Evolutionary conservation across 305 asterid species (phyloP), one percentile per base, ranked within the genome.

Genomic region (Solanum hybrid): DNA sequence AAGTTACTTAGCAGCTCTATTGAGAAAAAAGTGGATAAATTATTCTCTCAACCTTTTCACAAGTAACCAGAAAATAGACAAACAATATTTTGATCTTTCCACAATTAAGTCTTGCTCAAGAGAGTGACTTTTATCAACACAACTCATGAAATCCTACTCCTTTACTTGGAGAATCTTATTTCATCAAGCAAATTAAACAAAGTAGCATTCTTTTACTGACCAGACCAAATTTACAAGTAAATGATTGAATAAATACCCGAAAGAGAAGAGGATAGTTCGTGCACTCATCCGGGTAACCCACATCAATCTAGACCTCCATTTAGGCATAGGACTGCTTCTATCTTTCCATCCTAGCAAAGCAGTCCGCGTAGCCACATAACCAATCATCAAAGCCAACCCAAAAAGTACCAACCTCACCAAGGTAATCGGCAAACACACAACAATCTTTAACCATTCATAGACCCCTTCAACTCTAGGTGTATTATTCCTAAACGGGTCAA

Each of bases 261-360:
- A 98, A 12, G 96, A 91, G 93, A 98, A 98, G 77, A 98, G 96
- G 91, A 98, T 97, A 46, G 93, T 93, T 31, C 99, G 95, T 40
- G 98, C 88, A 75, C 94, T 91, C 12, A 97, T 36, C 1, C 99
- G 97, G 88, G 99, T 98, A 40, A 97, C 89, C 96, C 95, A 94
- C 99, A 97, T 98, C 88, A 98, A 85, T 85, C 98, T 91, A 60
- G 92, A 92, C 75, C 99, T 93, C 99, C 99, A 96, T 90, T 89
- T 95, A 16, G 99, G 99, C 98, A 96, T 94, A 4, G 99, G 99
- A 64, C 92, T 96, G 87, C 93, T 94, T 93, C 78, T 95, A 90
- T 96, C 99, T 91, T 96, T 92, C 99, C 99, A 98, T 22, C 98
- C 97, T 9, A n/a, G 31, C 91, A 96, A 92, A 78, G 99, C 98